These are phyloP conservation scores for Pinguiococcus pyrenoidosus DNA, from an alignment of 108 stramenopile species.

Conservation along the genomic window DNA sequence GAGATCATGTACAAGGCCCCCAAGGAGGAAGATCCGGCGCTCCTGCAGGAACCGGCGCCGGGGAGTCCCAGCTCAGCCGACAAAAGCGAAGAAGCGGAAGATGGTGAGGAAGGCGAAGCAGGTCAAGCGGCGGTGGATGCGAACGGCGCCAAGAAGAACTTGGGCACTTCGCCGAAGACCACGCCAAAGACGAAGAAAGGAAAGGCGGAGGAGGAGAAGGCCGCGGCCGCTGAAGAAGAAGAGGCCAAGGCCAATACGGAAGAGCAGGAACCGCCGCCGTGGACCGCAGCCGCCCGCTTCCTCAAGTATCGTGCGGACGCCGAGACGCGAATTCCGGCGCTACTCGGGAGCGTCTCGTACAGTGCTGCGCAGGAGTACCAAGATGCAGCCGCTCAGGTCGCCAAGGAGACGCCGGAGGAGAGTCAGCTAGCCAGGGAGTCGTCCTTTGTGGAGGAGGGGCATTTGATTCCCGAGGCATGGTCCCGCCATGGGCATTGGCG, in stretches of 20 bases:
- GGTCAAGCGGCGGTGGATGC: not conserved
- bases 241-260: not conserved
- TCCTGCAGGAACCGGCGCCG: not conserved
- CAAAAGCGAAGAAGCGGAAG: not conserved
- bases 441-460: not conserved
- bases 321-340: not conserved
- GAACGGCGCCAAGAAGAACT: too few species aligned
- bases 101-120: not conserved
- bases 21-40: not conserved
- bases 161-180: too few species aligned
- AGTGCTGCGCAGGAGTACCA: not conserved
- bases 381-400: not conserved
- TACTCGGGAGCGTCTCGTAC: not conserved
- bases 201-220: not conserved
- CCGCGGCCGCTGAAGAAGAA: not conserved
- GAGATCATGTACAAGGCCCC: slow-evolving; percentile 26
- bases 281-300: too few species aligned
- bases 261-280: not conserved
- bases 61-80: too few species aligned
- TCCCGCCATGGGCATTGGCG: not conserved
- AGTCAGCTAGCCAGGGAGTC: not conserved
- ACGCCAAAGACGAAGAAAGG: too few species aligned
- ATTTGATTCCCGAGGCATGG: not conserved
- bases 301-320: not conserved
- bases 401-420: slow-evolving; percentile 26